These are phyloP conservation scores for Leucaena leucocephala DNA, from an alignment of 306 rosid species.

Conservation along the genomic window DNA sequence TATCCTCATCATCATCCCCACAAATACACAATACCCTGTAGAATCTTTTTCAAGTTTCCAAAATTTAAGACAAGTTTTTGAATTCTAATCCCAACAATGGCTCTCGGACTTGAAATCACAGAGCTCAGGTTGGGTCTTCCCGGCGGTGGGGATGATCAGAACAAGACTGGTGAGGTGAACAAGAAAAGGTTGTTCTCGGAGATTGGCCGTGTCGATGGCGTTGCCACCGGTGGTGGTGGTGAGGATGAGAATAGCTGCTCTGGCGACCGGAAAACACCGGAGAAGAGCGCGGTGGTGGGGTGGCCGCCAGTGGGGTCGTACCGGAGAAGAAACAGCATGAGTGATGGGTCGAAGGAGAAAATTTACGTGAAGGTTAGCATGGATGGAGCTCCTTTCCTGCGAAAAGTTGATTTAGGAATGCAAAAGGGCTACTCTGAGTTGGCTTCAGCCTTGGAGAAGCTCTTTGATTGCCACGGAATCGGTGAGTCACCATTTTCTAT, in stretches of 20 bases:
- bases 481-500: conserved; percentile 38
- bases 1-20: background rate
- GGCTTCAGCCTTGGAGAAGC: conserved; percentile 60
- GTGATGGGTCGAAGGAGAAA: conserved; percentile 37
- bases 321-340: conserved; percentile 54
- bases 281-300: conserved; percentile 63
- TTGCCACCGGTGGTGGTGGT: background rate
- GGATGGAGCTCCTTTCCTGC: conserved; percentile 88
- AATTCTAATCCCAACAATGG: conserved; percentile 40
- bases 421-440: conserved; percentile 59
- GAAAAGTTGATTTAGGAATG: conserved; percentile 63
- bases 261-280: conserved; percentile 27
- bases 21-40: background rate
- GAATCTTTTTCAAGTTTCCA: background rate
- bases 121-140: conserved; percentile 85
- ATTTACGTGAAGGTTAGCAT: conserved; percentile 77
- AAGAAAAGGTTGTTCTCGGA: conserved; percentile 66
- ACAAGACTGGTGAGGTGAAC: conserved; percentile 38
- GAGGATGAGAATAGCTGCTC: conserved; percentile 19
- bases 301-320: conserved; percentile 91
- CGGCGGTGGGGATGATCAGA: conserved; percentile 19
- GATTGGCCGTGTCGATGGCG: conserved; percentile 36
- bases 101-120: conserved; percentile 68
- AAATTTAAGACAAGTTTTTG: background rate
- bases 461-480: conserved; percentile 60